These are phyloP conservation scores for Durusdinium trenchii DNA, from an alignment of 73 alveolate genomes.

Conservation along the genomic window DNA sequence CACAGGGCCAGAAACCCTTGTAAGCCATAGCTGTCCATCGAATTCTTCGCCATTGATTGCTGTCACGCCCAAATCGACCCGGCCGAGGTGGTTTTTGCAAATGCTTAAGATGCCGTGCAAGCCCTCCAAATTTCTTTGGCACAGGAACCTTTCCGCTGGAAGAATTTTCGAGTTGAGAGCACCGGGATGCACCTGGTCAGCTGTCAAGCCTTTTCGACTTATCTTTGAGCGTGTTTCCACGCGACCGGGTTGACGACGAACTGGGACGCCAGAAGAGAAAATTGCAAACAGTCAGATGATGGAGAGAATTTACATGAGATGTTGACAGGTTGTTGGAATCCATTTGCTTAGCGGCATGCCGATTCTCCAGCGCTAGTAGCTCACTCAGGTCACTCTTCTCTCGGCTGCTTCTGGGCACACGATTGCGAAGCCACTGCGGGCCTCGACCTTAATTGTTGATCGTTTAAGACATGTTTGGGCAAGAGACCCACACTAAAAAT, in stretches of 20 bases:
- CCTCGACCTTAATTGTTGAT: background rate
- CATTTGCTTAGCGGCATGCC: background rate
- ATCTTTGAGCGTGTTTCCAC: background rate
- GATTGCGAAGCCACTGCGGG: slow-evolving; percentile 87
- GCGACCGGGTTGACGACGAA: background rate
- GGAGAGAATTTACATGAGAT: background rate
- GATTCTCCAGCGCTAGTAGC: background rate
- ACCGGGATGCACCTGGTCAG: background rate
- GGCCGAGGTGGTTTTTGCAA: too few relatives aligned
- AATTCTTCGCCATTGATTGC: background rate
- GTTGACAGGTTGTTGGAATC: background rate
- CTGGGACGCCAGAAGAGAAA: background rate
- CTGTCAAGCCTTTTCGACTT: background rate
- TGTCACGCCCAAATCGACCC: background rate
- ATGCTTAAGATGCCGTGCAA: too few relatives aligned
- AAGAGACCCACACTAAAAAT: background rate
- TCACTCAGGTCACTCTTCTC: slow-evolving; percentile 68
- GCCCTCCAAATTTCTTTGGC: too few relatives aligned
- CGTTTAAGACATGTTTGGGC: background rate
- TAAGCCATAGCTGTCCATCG: background rate
- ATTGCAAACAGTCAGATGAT: background rate
- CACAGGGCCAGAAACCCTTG: background rate
- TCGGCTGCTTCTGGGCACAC: slow-evolving; percentile 59
- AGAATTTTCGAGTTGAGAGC: too few relatives aligned
- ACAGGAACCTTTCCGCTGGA: too few relatives aligned